These are phyloP conservation scores for Rhododendron williamsianum DNA, from an alignment of 148 eudicot genomes.

Conservation along the genomic window DNA sequence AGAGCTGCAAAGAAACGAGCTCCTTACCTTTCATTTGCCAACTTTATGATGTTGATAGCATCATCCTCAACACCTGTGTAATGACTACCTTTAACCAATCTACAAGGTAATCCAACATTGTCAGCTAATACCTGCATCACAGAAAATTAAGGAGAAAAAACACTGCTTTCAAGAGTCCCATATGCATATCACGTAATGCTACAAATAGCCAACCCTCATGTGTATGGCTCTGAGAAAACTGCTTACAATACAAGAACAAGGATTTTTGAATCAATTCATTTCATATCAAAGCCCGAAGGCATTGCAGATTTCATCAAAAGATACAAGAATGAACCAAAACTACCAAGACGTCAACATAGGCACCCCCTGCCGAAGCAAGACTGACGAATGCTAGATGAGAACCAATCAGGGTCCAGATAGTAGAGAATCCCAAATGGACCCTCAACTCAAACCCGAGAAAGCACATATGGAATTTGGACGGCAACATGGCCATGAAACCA, in stretches of 20 bases:
- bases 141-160: slow-evolving; percentile 12
- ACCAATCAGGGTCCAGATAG: too few relatives aligned
- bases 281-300: too few relatives aligned
- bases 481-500: too few relatives aligned
- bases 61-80: slow-evolving; percentile 95
- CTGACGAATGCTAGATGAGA: too few relatives aligned
- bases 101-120: slow-evolving; percentile 79
- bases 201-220: background rate
- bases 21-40: slow-evolving; percentile 66
- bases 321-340: too few relatives aligned
- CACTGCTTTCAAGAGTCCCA: background rate
- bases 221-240: background rate
- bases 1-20: background rate
- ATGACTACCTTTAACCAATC: slow-evolving; percentile 91
- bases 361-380: too few relatives aligned
- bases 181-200: background rate
- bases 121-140: slow-evolving; percentile 79
- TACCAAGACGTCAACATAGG: too few relatives aligned
- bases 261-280: background rate
- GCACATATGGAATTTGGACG: too few relatives aligned
- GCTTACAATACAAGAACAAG: background rate
- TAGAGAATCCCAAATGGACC: too few relatives aligned
- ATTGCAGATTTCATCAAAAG: too few relatives aligned
- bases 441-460: too few relatives aligned
- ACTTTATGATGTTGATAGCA: slow-evolving; percentile 84